phyloP scores from a whole-genome alignment of 106 monocot species.

The Alisma plantagoaquatica region DNA sequence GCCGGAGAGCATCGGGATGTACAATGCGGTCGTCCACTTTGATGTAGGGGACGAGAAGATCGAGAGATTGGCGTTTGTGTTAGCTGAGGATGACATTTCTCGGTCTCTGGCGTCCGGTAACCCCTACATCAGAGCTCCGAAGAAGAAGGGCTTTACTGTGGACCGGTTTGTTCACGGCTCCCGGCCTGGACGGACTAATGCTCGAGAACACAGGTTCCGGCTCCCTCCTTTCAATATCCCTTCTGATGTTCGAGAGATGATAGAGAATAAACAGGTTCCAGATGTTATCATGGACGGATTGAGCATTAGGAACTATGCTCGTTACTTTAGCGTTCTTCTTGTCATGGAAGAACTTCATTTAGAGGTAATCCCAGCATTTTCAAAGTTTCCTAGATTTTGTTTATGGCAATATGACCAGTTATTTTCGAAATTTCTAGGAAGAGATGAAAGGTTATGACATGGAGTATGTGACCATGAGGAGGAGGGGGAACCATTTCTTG shows the following conservation, averaged over 20 bases:
- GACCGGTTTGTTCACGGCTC: constrained; percentile 49
- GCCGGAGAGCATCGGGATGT: constrained; percentile 78
- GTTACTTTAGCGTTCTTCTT: constrained; percentile 60
- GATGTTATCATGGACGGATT: constrained; percentile 49
- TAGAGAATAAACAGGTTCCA: constrained; percentile 52
- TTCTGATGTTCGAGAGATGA: constrained; percentile 35
- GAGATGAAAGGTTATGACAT: constrained; percentile 84
- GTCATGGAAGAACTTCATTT: constrained; percentile 88
- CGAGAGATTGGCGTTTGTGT: constrained; percentile 75
- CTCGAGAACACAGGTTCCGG: constrained; percentile 13
- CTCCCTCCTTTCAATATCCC: constrained; percentile 65
- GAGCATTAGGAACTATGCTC: constrained; percentile 36
- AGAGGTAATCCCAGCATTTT: constrained; percentile 37
- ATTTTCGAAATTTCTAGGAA: constrained; percentile 25
- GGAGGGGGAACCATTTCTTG: constrained; percentile 45
- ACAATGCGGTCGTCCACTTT: constrained; percentile 73
- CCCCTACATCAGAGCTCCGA: constrained; percentile 45
- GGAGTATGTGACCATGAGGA: constrained; percentile 65
- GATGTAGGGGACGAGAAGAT: constrained; percentile 72
- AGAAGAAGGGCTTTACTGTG: constrained; percentile 26
- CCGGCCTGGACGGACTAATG: constrained; percentile 29
- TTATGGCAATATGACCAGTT: not conserved
- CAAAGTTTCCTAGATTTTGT: no score
- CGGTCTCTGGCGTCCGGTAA: constrained; percentile 49
- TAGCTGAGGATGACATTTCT: constrained; percentile 81